Evolutionary conservation across 192 early-diverging fungal genomes (phyloP).

Genomic region (Rhizophagus prolifer): DNA sequence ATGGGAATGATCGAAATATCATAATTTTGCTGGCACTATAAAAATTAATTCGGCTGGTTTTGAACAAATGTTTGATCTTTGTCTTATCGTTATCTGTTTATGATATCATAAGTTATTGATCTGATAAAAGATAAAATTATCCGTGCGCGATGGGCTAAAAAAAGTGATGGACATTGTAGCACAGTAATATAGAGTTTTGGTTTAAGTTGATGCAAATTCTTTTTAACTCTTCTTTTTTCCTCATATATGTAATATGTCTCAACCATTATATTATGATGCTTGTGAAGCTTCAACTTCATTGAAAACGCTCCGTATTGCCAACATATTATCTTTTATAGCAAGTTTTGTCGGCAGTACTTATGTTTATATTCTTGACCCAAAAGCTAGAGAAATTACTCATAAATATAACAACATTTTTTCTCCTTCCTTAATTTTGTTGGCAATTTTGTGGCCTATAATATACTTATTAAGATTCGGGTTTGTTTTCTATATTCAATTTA

Average conservation of each 20-base stretch:
- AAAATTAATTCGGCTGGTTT: too few species aligned
- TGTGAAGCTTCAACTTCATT: background rate
- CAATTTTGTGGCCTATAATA: background rate
- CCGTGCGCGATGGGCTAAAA: too few species aligned
- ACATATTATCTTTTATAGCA: background rate
- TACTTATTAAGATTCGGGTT: background rate
- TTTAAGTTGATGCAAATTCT: too few species aligned
- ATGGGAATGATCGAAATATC: too few species aligned
- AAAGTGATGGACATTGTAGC: too few species aligned
- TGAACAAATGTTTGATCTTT: too few species aligned
- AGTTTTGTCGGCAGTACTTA: background rate
- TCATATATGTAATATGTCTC: background rate
- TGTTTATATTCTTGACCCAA: background rate
- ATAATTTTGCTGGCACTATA: too few species aligned
- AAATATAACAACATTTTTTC: background rate
- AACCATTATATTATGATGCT: background rate
- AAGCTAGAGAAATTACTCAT: background rate
- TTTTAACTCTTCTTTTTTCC: too few species aligned
- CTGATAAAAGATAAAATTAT: too few species aligned
- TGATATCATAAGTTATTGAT: too few species aligned
- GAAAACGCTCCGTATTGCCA: background rate
- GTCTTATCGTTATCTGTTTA: too few species aligned
- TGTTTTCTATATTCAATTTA: background rate
- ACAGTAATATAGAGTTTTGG: too few species aligned
- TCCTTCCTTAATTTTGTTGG: background rate